Conservation (phyloP, 129 eudicot species). For the Flaveria brownii region DNA sequence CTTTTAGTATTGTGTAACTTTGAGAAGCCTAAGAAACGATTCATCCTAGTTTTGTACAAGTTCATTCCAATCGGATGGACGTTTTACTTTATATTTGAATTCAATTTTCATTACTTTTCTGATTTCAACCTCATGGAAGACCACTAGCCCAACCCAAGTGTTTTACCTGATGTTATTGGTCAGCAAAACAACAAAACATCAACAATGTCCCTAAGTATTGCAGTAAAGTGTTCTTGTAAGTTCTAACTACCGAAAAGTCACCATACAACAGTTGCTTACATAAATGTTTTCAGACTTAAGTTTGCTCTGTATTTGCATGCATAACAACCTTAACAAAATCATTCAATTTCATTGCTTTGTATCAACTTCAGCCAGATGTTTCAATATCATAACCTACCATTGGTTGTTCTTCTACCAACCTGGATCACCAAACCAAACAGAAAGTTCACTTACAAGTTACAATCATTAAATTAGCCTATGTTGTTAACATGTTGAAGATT, state of each 20-base stretch:
- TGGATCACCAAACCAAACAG: constrained; percentile 31
- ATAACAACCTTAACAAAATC: neutral
- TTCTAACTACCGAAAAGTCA: neutral
- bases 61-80: neutral
- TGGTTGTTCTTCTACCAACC: constrained; percentile 42
- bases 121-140: too few species aligned
- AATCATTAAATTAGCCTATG: neutral
- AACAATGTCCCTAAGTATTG: too few species aligned
- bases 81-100: too few species aligned
- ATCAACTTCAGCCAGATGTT: constrained; percentile 7
- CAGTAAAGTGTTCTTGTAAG: too few species aligned
- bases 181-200: too few species aligned
- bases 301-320: constrained; percentile 16
- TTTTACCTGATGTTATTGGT: too few species aligned
- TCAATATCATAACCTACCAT: constrained; percentile 30
- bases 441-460: constrained; percentile 28
- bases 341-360: constrained; percentile 14
- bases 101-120: too few species aligned
- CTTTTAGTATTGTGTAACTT: too few species aligned
- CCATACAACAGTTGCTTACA: neutral
- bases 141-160: too few species aligned
- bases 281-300: neutral
- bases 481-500: neutral
- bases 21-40: too few species aligned
- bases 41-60: neutral